Percentiles rank a stretch among this genome's conserved stretches.
Evolutionary conservation across 2,329 filamentous ascomycete genomes (phyloP).

Genomic region (Aspergillus felis): DNA sequence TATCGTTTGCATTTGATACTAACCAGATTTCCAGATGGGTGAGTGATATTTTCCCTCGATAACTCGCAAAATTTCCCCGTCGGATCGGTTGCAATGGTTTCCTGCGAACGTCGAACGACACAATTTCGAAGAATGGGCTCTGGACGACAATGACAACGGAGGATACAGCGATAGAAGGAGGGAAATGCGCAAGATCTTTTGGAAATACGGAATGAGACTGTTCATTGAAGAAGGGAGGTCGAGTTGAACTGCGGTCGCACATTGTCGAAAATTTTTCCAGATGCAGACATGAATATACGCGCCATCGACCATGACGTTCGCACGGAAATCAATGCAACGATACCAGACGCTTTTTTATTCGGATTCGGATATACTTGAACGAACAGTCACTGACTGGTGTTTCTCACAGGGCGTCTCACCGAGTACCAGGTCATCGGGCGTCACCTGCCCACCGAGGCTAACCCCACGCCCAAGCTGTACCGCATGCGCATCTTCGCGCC

Average conservation of each 20-base stretch:
- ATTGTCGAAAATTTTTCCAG: conserved; percentile 6
- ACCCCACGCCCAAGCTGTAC: conserved; percentile 97
- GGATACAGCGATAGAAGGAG: background rate
- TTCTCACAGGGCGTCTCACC: conserved; percentile 83
- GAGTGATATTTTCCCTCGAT: conserved; percentile 42
- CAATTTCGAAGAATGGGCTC: conserved; percentile 2
- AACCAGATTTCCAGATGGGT: conserved; percentile 55
- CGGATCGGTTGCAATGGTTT: conserved; percentile 27
- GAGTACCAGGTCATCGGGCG: conserved; percentile 99
- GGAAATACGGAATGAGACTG: background rate
- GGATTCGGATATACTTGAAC: conserved; percentile 2
- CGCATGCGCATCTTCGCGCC: conserved; percentile 99
- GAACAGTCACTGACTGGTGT: conserved; percentile 31
- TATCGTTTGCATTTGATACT: conserved; percentile 19
- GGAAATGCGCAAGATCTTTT: conserved; percentile 5
- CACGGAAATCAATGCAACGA: conserved; percentile 15
- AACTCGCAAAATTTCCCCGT: conserved; percentile 20
- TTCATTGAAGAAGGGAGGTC: background rate
- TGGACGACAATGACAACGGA: background rate
- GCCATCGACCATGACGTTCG: conserved; percentile 9
- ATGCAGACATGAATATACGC: conserved; percentile 1
- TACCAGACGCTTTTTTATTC: conserved; percentile 4
- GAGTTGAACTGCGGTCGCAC: conserved; percentile 7
- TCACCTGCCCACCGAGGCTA: conserved; percentile 95
- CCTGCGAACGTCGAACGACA: conserved; percentile 26